Base-by-base conservation (phyloP, 805 yeast species). In the Yarrowia phangngaensis region DNA sequence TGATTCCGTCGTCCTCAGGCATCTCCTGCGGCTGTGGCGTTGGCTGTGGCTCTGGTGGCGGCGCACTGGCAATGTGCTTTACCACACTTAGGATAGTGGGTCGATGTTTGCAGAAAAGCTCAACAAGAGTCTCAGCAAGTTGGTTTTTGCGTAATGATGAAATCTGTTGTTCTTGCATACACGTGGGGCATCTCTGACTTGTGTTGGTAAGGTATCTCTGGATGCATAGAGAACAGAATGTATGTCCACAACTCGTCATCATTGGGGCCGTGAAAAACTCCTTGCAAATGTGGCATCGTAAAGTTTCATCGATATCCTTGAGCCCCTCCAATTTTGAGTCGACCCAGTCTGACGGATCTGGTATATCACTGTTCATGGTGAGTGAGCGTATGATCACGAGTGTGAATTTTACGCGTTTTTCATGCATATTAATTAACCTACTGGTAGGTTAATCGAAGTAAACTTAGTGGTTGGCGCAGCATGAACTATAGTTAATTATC, bases 261-360 rank as follows among this genome's bases (percentile, higher is more conserved):
- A 86, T 85, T 1, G 97, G 96, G 0, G 89, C 84, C 23, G 67
- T 73, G 49, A 84, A 70, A 54, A 82, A 77, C 53, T 87, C 96
- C 58, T 88, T 85, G 64, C 97, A 89, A 8, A 89, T 83, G 57
- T 83, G 88, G 61, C 97, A 89, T 59, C 95, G 62, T 43, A 87
- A 68, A 19, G 81, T 68, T 2, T 86, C 71, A 54, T 89, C 96
- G 2, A 89, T 65, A 43, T 74, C 79, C 2, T 71, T 57, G 3
- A 86, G 62, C 13, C 62, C 65, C 3, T 94, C 88, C 6, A 81
- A 58, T 13, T 58, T 56, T 1, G 88, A 75, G 2, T 52, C 41
- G 4, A 61, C 50, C 81, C 90, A 87, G 60, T 87, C 95, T 8
- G 80, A 68, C 0, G 94, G 81, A 62, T 86, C 95, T 1, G 82